Base-by-base conservation (phyloP, 257 asterid species). In the Gentiana dahurica region DNA sequence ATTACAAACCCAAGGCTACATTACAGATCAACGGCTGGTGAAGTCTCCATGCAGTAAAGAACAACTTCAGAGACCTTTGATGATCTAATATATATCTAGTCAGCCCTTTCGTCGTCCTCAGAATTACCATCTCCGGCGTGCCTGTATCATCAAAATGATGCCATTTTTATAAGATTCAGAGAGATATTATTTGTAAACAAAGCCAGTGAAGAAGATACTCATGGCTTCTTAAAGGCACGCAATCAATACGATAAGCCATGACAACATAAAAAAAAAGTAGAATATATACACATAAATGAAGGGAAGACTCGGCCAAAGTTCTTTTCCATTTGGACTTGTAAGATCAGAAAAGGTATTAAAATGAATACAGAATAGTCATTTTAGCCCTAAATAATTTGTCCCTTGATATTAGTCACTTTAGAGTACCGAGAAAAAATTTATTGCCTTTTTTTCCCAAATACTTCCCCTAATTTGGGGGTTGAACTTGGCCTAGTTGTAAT, bases 51-150 rank as follows among this genome's bases (percentile, higher is more conserved):
- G 48, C 65, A 61, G 49, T 58, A 68, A 61, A 24, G 24, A 24
- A 75, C 52, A 36, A 65, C 34, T 36, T n/a, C 50, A 43, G 51
- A 72, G 56, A 61, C 59, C 56, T 54, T 64, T 49, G 24, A 24
- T 24, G 24, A 24, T 24, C 24, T 24, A 24, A 54, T 62, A 61
- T 69, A 64, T 60, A 67, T 62, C 77, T 53, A 63, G 77, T 73
- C 83, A 54, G 15, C 72, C 76, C 85, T 75, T 76, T 75, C 80
- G 65, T 71, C 78, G 47, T 72, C 87, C 47, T 86, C 91, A 0
- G 90, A 73, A 12, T 57, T 65, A 47, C 86, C 84, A 64, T 86
- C 86, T 46, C 91, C 90, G 8, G 76, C 81, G 65, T 80, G 87
- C 83, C 95, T 86, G 88, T 55, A 52, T 73, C 58, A 63, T 24